A percentile compares a stretch with the other conserved stretches of the same genome.
These are phyloP conservation scores for Yamadazyma diddensiae DNA, from an alignment of 1,139 yeast species.

Conservation along the genomic window DNA sequence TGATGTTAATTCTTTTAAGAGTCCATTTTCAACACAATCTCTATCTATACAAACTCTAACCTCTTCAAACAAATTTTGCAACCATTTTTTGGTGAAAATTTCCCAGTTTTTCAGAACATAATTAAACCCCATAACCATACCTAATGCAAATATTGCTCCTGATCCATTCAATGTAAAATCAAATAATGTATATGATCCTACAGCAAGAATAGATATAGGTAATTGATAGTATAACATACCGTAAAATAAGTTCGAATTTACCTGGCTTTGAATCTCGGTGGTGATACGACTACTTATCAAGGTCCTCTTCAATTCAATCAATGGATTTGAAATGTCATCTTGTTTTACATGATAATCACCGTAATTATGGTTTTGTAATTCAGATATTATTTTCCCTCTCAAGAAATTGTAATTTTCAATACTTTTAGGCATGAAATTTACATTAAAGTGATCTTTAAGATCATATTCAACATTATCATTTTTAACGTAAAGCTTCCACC, in stretches of 20 bases:
- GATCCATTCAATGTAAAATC: slow-evolving; percentile 34
- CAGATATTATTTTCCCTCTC: slow-evolving; percentile 35
- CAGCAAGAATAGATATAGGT: slow-evolving; percentile 34
- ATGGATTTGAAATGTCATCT: slow-evolving; percentile 26
- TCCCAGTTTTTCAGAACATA: slow-evolving; percentile 42
- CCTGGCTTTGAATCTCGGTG: slow-evolving; percentile 39
- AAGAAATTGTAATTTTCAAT: slow-evolving; percentile 38
- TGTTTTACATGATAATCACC: slow-evolving; percentile 15
- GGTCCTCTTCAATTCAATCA: slow-evolving; percentile 27
- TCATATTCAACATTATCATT: slow-evolving; percentile 49
- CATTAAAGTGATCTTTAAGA: slow-evolving; percentile 36
- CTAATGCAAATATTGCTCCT: slow-evolving; percentile 35
- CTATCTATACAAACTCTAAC: slow-evolving; percentile 33
- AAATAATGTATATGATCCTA: slow-evolving; percentile 32
- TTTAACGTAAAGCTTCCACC: slow-evolving; percentile 46
- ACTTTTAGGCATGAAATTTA: slow-evolving; percentile 37
- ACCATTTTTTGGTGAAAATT: slow-evolving; percentile 28
- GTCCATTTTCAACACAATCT: slow-evolving; percentile 39
- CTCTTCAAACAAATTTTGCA: slow-evolving; percentile 29
- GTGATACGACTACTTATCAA: slow-evolving; percentile 26
- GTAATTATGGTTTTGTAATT: slow-evolving; percentile 23
- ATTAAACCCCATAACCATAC: slow-evolving; percentile 44
- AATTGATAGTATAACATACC: slow-evolving; percentile 39
- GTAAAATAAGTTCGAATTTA: slow-evolving; percentile 26
- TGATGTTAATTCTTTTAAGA: slow-evolving; percentile 31